These are phyloP conservation scores for Vigna hirtella DNA, from an alignment of 306 rosid species.

Conservation along the genomic window DNA sequence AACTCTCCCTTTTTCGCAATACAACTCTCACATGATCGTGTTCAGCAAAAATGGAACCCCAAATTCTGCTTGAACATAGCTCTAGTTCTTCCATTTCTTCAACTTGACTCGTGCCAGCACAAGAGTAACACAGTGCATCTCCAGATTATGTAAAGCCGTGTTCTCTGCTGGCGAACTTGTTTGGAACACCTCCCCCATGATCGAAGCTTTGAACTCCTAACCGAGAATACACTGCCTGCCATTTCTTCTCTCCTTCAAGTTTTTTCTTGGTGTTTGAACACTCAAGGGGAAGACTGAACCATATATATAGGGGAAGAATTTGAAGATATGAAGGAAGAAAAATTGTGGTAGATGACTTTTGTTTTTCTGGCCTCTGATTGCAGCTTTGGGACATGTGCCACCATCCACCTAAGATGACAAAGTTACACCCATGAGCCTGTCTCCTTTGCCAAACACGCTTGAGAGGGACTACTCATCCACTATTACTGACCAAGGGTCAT, in stretches of 20 bases:
- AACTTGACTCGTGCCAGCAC: conserved; percentile 74
- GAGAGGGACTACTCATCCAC: conserved; percentile 70
- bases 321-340: conserved; percentile 50
- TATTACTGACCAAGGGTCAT: conserved; percentile 46
- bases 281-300: not conserved
- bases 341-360: conserved; percentile 67
- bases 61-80: conserved; percentile 20
- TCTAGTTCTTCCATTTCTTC: conserved; percentile 3
- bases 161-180: conserved; percentile 77
- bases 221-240: conserved; percentile 58
- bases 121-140: conserved; percentile 88
- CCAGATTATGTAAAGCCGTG: conserved; percentile 93
- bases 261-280: conserved; percentile 38
- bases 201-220: conserved; percentile 63
- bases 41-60: conserved; percentile 2
- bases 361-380: conserved; percentile 56
- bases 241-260: conserved; percentile 30
- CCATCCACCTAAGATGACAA: conserved; percentile 52
- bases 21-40: not conserved
- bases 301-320: conserved; percentile 33
- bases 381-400: conserved; percentile 46
- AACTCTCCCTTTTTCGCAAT: not conserved
- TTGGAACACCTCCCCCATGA: conserved; percentile 75
- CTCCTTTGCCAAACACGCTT: conserved; percentile 53
- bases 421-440: conserved; percentile 51